These are phyloP conservation scores for Colletotrichum destructivum DNA, from an alignment of 2,329 filamentous ascomycete genomes.

Conservation along the genomic window DNA sequence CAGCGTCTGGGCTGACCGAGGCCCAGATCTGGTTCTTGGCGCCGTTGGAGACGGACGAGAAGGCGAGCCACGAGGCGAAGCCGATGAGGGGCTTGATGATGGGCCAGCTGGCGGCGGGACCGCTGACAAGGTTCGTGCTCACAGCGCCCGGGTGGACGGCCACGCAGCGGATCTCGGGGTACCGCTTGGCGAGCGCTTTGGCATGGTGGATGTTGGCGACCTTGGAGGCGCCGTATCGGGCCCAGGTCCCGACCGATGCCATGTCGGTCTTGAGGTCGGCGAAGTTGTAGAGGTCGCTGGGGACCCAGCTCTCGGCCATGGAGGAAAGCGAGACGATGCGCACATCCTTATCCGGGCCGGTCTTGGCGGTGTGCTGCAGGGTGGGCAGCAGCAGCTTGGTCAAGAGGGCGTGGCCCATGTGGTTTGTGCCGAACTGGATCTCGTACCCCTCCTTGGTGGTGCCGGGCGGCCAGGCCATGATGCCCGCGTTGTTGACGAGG, in stretches of 20 bases:
- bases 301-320: constrained; percentile 29
- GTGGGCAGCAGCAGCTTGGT: constrained; percentile 54
- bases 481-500: constrained; percentile 63
- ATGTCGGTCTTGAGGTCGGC: constrained; percentile 44
- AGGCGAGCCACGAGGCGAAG: constrained; percentile 7
- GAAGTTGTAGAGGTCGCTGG: constrained; percentile 31
- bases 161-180: constrained; percentile 59
- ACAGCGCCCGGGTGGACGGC: constrained; percentile 62
- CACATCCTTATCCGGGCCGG: constrained; percentile 31
- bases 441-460: constrained; percentile 64
- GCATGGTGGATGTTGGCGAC: constrained; percentile 49
- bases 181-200: constrained; percentile 48
- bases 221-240: constrained; percentile 63
- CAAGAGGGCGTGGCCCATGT: constrained; percentile 64
- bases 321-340: constrained; percentile 43
- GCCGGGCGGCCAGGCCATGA: constrained; percentile 55
- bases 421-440: constrained; percentile 64
- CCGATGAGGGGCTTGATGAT: constrained; percentile 20
- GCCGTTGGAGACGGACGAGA: constrained; percentile 20
- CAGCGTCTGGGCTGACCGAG: constrained; percentile 31
- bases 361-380: constrained; percentile 48
- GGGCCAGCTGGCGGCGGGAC: constrained; percentile 19
- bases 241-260: constrained; percentile 53
- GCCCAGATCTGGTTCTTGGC: constrained; percentile 44
- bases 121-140: constrained; percentile 47